Evolutionary conservation across 108 stramenopile genomes (phyloP).

Genomic region (Skeletonema menzelii): DNA sequence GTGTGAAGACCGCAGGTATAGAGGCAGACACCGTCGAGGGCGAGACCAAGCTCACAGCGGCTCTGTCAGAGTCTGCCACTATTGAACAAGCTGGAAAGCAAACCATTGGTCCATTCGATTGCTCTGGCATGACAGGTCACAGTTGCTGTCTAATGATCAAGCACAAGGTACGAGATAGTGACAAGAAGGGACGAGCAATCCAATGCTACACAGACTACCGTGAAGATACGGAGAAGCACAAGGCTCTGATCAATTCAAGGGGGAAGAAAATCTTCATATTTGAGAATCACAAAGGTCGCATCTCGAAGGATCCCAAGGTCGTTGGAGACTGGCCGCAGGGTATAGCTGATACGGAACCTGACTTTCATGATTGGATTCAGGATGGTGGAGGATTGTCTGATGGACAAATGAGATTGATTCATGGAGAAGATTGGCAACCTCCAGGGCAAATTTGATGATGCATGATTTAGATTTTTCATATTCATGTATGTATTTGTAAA

Average conservation of each 20-base stretch:
- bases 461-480: too few relatives aligned
- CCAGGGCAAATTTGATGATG: not conserved
- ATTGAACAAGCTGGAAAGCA: not conserved
- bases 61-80: not conserved
- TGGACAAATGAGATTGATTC: not conserved
- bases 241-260: not conserved
- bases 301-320: not conserved
- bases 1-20: not conserved
- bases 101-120: constrained; percentile 11
- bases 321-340: not conserved
- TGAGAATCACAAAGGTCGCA: not conserved
- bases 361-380: not conserved
- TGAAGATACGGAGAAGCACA: not conserved
- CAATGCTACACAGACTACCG: constrained; percentile 10
- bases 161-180: constrained; percentile 7
- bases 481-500: too few relatives aligned
- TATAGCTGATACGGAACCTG: not conserved
- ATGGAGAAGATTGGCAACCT: not conserved
- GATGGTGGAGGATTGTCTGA: not conserved
- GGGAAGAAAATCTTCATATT: not conserved
- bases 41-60: not conserved
- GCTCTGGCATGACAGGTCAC: constrained; percentile 11
- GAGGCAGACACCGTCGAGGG: not conserved
- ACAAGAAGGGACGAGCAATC: constrained; percentile 3
- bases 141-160: constrained; percentile 19